Conservation (phyloP, 495 filamentous ascomycete species). For the Coniosporium apollinis region DNA sequence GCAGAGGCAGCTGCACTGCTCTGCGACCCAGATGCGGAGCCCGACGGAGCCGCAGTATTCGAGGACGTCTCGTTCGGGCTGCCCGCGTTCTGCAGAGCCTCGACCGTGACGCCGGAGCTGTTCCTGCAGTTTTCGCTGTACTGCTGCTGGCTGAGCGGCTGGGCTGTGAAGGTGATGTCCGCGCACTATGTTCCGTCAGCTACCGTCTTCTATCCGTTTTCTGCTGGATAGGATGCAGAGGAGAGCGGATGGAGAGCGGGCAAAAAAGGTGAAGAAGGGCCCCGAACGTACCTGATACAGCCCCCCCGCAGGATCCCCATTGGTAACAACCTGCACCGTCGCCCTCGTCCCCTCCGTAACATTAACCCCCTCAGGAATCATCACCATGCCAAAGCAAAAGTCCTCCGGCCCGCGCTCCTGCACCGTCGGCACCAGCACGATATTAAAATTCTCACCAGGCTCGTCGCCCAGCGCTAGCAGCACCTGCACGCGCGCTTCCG, state of each 20-base stretch:
- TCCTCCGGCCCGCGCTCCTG: conserved; percentile 32
- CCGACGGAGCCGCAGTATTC: not conserved
- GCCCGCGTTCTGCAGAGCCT: conserved; percentile 7
- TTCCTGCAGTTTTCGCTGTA: conserved; percentile 36
- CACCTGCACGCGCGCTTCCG: conserved; percentile 36
- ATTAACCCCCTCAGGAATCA: conserved; percentile 21
- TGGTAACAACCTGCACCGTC: conserved; percentile 47
- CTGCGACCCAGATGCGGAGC: not conserved
- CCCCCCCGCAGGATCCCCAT: conserved; percentile 15
- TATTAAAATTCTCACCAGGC: conserved; percentile 35
- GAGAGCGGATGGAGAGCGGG: not conserved
- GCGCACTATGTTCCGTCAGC: conserved; percentile 38
- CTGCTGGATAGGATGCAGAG: not conserved
- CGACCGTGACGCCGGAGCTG: conserved; percentile 30
- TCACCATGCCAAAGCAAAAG: conserved; percentile 37
- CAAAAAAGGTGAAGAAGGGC: not conserved
- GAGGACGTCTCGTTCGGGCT: not conserved
- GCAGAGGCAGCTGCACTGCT: not conserved
- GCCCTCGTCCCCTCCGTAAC: conserved; percentile 37
- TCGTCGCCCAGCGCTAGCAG: conserved; percentile 38
- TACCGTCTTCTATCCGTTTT: not conserved
- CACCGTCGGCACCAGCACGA: conserved; percentile 33
- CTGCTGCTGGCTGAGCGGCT: conserved; percentile 18
- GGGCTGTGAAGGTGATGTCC: conserved; percentile 39
- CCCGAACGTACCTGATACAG: conserved; percentile 16